Evolutionary conservation across 2,329 filamentous ascomycete genomes (phyloP).

Genomic region (Alternaria arbusti): DNA sequence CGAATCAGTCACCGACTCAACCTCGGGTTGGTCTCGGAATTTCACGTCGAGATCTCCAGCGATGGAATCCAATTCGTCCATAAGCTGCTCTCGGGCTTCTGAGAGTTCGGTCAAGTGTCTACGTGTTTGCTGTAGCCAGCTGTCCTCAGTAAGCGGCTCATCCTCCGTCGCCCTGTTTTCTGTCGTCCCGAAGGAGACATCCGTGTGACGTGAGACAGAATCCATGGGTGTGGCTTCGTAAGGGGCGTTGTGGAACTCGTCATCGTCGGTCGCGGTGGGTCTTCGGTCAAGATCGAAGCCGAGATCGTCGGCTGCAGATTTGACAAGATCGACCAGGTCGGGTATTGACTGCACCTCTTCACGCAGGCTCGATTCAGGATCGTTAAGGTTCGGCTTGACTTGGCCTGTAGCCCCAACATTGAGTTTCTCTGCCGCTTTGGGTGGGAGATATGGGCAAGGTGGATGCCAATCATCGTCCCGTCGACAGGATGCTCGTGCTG

Average conservation of each 20-base stretch:
- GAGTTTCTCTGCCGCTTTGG: constrained; percentile 32
- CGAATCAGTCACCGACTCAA: not conserved
- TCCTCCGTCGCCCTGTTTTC: constrained; percentile 12
- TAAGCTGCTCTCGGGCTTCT: constrained; percentile 27
- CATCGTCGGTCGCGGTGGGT: constrained; percentile 31
- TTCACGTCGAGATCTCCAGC: constrained; percentile 36
- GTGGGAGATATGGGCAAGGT: constrained; percentile 18
- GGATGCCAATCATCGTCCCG: constrained; percentile 13
- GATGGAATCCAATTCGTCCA: constrained; percentile 39
- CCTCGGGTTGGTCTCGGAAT: constrained; percentile 13
- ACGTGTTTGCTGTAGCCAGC: constrained; percentile 28
- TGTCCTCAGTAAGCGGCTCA: constrained; percentile 16
- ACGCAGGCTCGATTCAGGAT: constrained; percentile 25
- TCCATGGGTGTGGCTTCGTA: constrained; percentile 16
- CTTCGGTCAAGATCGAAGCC: constrained; percentile 38
- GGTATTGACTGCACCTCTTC: constrained; percentile 38
- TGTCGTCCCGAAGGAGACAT: not conserved
- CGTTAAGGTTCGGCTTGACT: constrained; percentile 41
- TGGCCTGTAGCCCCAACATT: constrained; percentile 34
- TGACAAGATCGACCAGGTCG: constrained; percentile 46
- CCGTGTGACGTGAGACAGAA: constrained; percentile 4
- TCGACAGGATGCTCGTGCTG: not conserved
- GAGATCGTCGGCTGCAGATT: constrained; percentile 46
- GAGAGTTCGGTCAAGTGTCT: constrained; percentile 28
- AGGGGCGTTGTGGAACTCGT: constrained; percentile 31